phyloP scores from a whole-genome alignment of 176 grass and related monocot species.

The Guadua angustifolia region DNA sequence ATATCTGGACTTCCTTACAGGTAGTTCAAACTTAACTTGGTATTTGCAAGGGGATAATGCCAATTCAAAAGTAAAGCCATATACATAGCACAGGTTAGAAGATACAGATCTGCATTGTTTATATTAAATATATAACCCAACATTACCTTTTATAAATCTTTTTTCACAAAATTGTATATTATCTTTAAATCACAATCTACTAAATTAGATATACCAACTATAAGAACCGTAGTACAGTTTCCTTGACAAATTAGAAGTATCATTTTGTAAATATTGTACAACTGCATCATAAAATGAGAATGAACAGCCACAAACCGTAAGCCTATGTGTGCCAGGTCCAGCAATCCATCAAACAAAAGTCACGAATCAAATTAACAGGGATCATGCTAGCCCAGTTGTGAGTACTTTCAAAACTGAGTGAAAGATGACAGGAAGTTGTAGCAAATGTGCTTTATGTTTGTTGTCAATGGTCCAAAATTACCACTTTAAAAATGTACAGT shows the following conservation, averaged over 20 bases:
- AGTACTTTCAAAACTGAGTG: neutral
- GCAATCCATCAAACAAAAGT: neutral
- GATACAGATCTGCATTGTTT: neutral
- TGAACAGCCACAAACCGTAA: neutral
- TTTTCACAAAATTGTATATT: neutral
- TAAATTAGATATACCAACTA: neutral
- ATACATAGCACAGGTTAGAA: neutral
- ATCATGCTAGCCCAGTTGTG: neutral
- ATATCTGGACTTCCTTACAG: neutral
- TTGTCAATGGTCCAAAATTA: neutral
- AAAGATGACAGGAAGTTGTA: neutral
- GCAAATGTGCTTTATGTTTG: neutral
- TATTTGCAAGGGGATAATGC: neutral
- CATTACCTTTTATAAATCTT: neutral
- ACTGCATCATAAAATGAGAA: neutral
- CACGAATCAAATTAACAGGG: neutral
- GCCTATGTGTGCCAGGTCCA: neutral
- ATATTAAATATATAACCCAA: neutral
- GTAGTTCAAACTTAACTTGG: neutral
- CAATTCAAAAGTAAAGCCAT: neutral
- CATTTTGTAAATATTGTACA: neutral
- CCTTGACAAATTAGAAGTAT: neutral
- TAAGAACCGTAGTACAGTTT: neutral
- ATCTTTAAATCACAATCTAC: neutral
- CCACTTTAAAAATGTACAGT: neutral